Base-by-base conservation (phyloP, 352 stramenopile species). In the Globisporangium uncinulatum region DNA sequence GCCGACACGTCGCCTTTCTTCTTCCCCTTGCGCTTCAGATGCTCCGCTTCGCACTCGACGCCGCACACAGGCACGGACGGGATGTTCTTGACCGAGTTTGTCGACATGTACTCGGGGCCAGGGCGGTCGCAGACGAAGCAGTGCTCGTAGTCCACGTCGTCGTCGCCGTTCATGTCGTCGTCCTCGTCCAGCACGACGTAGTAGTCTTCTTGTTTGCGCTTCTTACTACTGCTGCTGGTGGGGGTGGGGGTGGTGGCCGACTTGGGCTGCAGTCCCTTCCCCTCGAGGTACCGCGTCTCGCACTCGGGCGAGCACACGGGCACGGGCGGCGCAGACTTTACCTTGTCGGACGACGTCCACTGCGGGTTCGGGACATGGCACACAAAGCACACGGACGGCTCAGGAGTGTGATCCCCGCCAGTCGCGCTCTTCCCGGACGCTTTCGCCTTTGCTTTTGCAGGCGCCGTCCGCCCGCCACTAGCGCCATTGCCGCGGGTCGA, bases 31-130 rank as follows among this genome's bases (percentile, higher is more conserved):
- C 48, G 52, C 50, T 61, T 65, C 36, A 65, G 46, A 21, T 86
- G 85, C 10, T 71, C 57, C 1, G 75, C 63, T 57, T 92, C 82
- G 46, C 83, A 93, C 24, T 83, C 70, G 44, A 89, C 71, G 42
- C 76, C 76, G 51, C 83, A 93, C 42, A 93, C 76, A 0, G 73
- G 68, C 24, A 87, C 79, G 3, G 79, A 77, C 6, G 61, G 59
- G 20, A 67, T 69, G 51, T 74, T 69, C 60, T 79, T 83, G 24
- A 86, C 57, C n/a, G 58, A 59, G 51, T 80, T 84, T 31, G 69
- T 82, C 44, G 81, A 76, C 51, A 84, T 74, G 63, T 86, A 89
- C 48, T 87, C 75, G 2, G 80, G 80, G 51, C 87, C 76, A 36
- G 67, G 49, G 6, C 65, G 61, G 32, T 83, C 57, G 62, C 83